A percentile compares a stretch with the other conserved stretches of the same genome.
These are phyloP conservation scores for Suillus weaverae DNA, from an alignment of 768 basidiomycete species.

Conservation along the genomic window DNA sequence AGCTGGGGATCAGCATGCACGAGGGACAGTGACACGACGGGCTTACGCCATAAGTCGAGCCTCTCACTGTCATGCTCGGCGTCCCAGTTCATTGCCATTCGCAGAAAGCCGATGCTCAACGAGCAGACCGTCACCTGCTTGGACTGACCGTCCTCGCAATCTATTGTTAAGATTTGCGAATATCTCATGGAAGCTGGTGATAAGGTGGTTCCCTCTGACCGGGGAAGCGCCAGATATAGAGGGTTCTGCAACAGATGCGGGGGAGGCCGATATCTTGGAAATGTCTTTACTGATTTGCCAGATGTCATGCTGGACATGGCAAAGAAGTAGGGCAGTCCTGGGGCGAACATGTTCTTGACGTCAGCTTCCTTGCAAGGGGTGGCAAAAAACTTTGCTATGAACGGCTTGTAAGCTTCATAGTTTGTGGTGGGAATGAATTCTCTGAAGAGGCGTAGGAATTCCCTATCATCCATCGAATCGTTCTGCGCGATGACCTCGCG, in stretches of 20 bases:
- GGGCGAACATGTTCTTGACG: slow-evolving; percentile 25
- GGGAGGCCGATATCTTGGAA: slow-evolving; percentile 20
- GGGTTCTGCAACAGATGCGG: not conserved
- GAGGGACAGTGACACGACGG: not conserved
- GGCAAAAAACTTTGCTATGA: slow-evolving; percentile 14
- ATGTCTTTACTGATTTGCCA: slow-evolving; percentile 19
- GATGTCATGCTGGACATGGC: slow-evolving; percentile 24
- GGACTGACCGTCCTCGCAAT: not conserved
- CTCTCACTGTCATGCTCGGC: not conserved
- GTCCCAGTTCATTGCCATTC: not conserved
- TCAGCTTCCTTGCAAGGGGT: slow-evolving; percentile 11
- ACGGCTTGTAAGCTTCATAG: slow-evolving; percentile 25
- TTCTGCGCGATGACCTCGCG: not conserved
- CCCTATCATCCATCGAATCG: not conserved
- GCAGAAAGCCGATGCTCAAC: not conserved
- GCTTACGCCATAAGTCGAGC: not conserved
- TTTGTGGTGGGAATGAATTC: slow-evolving; percentile 19
- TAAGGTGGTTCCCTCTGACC: not conserved
- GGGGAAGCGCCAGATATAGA: not conserved
- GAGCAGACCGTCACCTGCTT: not conserved
- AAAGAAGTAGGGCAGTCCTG: slow-evolving; percentile 23
- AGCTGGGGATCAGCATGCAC: not conserved
- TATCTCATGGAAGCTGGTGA: not conserved
- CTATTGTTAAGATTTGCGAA: not conserved
- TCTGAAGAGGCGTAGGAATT: slow-evolving; percentile 19